A percentile compares a stretch with the other conserved stretches of the same genome.
These are phyloP conservation scores for Vigna hirtella DNA, from an alignment of 306 rosid genomes.

Conservation along the genomic window DNA sequence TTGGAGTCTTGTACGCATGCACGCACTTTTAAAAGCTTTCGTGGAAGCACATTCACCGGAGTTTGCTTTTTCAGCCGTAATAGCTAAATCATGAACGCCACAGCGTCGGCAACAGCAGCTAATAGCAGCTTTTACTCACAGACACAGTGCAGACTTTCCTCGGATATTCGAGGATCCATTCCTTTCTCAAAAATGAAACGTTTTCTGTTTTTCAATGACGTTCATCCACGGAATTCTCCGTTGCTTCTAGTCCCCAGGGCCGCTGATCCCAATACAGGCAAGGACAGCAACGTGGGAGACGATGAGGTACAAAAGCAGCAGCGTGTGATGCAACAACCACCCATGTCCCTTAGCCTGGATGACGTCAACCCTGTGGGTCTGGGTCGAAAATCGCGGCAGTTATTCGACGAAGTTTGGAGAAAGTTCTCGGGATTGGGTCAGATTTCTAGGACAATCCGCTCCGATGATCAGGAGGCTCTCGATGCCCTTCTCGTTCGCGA, in stretches of 20 bases:
- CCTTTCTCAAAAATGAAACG: slow-evolving; percentile 36
- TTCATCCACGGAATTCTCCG: background rate
- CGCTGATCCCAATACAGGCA: slow-evolving; percentile 43
- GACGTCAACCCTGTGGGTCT: slow-evolving; percentile 95
- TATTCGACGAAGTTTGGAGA: slow-evolving; percentile 95
- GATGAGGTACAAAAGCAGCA: slow-evolving; percentile 38
- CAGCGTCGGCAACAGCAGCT: slow-evolving; percentile 40
- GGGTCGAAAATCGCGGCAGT: slow-evolving; percentile 81
- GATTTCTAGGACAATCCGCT: slow-evolving; percentile 78
- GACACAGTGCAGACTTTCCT: slow-evolving; percentile 18
- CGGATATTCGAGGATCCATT: slow-evolving; percentile 29
- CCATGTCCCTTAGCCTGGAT: slow-evolving; percentile 65
- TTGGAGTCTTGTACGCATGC: background rate
- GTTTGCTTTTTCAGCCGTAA: background rate
- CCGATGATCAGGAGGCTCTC: slow-evolving; percentile 74
- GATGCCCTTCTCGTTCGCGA: slow-evolving; percentile 83
- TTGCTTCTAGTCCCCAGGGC: slow-evolving; percentile 36
- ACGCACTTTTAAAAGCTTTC: background rate
- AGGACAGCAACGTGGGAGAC: slow-evolving; percentile 27
- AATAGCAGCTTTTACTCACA: slow-evolving; percentile 36
- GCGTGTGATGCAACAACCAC: slow-evolving; percentile 37
- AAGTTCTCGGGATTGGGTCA: slow-evolving; percentile 94
- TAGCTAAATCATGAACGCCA: slow-evolving; percentile 39
- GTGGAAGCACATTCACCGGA: background rate
- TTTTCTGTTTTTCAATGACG: background rate